Conservation (phyloP, 2,329 filamentous ascomycete species). For the Mollisia scopiformis region DNA sequence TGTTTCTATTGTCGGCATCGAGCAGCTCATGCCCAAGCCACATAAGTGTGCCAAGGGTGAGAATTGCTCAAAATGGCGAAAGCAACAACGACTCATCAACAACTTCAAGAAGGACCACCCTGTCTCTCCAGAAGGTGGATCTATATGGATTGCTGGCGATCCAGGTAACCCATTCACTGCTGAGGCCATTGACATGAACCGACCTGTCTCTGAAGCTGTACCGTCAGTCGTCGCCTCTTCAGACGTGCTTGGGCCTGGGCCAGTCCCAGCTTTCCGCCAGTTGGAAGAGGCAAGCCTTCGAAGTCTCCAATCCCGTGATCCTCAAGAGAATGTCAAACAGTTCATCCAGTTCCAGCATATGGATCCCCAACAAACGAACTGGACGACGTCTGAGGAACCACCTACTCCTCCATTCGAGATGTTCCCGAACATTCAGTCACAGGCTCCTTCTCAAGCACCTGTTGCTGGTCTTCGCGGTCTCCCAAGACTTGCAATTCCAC, state of each 20-base stretch:
- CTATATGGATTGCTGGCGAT: constrained; percentile 77
- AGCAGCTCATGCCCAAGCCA: constrained; percentile 82
- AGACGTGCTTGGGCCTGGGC: constrained; percentile 77
- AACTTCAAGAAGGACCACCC: constrained; percentile 78
- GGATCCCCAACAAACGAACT: constrained; percentile 42
- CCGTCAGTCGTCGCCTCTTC: constrained; percentile 90
- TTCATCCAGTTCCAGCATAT: constrained; percentile 85
- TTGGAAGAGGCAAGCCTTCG: constrained; percentile 76
- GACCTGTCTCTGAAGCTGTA: constrained; percentile 74
- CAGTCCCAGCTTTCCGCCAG: constrained; percentile 65
- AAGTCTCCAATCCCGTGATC: constrained; percentile 72
- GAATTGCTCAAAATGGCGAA: constrained; percentile 80
- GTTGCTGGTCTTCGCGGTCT: constrained; percentile 56
- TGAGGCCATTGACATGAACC: constrained; percentile 44
- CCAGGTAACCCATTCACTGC: constrained; percentile 76
- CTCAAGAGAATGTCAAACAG: constrained; percentile 90
- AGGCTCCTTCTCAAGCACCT: neutral
- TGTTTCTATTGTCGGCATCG: constrained; percentile 89
- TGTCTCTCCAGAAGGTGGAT: constrained; percentile 60
- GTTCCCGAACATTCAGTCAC: constrained; percentile 46
- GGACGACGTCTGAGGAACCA: constrained; percentile 60
- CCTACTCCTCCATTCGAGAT: constrained; percentile 72
- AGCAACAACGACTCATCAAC: constrained; percentile 77
- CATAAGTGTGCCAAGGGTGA: constrained; percentile 87
- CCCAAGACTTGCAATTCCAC: constrained; percentile 65